These are phyloP conservation scores for Sugiyamaella grinbergsii DNA, from an alignment of 1,139 yeast species.

Conservation along the genomic window DNA sequence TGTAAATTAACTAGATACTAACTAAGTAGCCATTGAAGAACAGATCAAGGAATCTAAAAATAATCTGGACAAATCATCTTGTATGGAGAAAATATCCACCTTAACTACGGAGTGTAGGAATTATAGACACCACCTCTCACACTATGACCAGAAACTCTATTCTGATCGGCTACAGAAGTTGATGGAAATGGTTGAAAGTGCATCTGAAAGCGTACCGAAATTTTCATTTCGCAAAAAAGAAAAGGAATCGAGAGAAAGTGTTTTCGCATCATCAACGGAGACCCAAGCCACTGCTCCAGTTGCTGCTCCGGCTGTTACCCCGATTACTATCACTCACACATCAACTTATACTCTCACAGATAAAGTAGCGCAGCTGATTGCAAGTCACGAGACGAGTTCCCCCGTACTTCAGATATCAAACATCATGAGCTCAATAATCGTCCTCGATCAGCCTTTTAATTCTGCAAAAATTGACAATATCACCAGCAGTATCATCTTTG, in stretches of 20 bases:
- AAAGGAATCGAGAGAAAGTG: not conserved
- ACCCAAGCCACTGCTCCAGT: not conserved
- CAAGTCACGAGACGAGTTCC: not conserved
- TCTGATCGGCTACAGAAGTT: constrained; percentile 26
- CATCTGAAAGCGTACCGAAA: constrained; percentile 23
- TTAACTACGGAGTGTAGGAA: constrained; percentile 28
- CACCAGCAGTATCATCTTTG: constrained; percentile 28
- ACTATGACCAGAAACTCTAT: constrained; percentile 33
- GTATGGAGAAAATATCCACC: constrained; percentile 23
- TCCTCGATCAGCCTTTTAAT: constrained; percentile 12
- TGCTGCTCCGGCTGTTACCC: constrained; percentile 1
- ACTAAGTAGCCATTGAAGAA: constrained; percentile 24
- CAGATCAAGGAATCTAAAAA: constrained; percentile 24
- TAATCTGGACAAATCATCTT: constrained; percentile 21
- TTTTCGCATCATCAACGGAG: not conserved
- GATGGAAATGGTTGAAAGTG: constrained; percentile 20
- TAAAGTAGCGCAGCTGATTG: not conserved
- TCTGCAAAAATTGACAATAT: constrained; percentile 30
- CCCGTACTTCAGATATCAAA: constrained; percentile 21
- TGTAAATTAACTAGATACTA: no score
- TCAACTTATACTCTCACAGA: not conserved
- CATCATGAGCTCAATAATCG: constrained; percentile 22
- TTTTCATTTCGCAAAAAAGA: constrained; percentile 25
- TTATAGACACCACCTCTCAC: constrained; percentile 26
- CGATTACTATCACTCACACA: no score